Conservation (phyloP, 1,284 basidiomycete species). For the Lignosus rhinocerotis region DNA sequence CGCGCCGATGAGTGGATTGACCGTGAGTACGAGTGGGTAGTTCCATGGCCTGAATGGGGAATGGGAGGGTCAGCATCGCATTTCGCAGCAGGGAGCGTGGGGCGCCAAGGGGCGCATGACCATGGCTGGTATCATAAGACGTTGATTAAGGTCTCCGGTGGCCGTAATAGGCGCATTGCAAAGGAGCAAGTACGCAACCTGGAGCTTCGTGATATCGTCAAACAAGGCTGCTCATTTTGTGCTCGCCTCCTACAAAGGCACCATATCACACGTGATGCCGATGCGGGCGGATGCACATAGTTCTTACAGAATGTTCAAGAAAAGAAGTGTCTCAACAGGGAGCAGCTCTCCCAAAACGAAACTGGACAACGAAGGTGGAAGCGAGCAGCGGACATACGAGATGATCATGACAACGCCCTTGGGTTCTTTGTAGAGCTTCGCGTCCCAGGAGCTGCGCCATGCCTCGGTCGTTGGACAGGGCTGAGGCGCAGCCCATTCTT, state of each 20-base stretch:
- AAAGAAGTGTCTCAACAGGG: neutral
- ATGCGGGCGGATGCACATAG: no score
- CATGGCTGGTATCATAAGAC: neutral
- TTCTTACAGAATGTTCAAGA: neutral
- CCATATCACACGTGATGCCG: neutral
- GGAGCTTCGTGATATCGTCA: neutral
- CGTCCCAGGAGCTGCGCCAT: slow-evolving; percentile 41
- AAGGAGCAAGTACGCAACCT: neutral
- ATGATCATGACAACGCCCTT: slow-evolving; percentile 50
- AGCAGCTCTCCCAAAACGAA: neutral
- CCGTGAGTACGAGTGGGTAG: slow-evolving; percentile 51
- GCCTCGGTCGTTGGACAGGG: slow-evolving; percentile 36
- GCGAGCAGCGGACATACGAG: slow-evolving; percentile 30
- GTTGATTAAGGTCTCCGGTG: neutral
- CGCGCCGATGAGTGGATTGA: slow-evolving; percentile 57
- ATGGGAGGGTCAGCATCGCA: slow-evolving; percentile 5
- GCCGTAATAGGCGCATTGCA: neutral
- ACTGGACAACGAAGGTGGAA: neutral
- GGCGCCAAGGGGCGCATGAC: slow-evolving; percentile 3
- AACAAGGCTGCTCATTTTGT: neutral
- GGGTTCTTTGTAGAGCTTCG: slow-evolving; percentile 50
- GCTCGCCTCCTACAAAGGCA: neutral
- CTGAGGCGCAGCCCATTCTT: slow-evolving; percentile 54
- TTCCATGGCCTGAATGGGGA: slow-evolving; percentile 48
- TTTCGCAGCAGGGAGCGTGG: neutral